Evolutionary conservation across 148 eudicot genomes (phyloP).

Genomic region (Rhododendron vialii): DNA sequence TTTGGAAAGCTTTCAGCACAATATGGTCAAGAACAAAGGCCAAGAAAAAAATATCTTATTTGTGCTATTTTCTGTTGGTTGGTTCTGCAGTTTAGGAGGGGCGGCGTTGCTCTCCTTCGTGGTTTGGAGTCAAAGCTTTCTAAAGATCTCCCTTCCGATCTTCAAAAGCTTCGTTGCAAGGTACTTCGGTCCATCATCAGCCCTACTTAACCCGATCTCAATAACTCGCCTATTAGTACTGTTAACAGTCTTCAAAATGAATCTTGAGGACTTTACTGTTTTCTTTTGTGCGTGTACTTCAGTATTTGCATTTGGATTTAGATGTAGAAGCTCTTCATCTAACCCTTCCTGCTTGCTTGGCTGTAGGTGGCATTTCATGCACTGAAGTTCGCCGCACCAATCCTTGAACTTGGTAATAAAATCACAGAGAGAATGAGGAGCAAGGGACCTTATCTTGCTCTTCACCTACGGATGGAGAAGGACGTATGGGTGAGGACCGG

Average conservation of each 20-base stretch:
- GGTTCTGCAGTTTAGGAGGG: conserved; percentile 66
- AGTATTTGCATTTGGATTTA: neutral
- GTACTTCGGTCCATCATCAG: conserved; percentile 25
- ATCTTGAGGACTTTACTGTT: neutral
- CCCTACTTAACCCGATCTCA: neutral
- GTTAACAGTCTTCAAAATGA: neutral
- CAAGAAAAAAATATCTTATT: neutral
- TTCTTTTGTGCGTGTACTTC: neutral
- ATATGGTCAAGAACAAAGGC: neutral
- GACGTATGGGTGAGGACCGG: conserved; percentile 99
- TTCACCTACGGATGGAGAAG: conserved; percentile 86
- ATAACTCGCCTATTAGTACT: neutral
- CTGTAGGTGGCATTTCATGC: conserved; percentile 95
- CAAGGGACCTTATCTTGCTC: conserved; percentile 86
- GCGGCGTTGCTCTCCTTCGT: conserved; percentile 71
- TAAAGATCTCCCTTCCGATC: conserved; percentile 87
- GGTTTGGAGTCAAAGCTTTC: conserved; percentile 91
- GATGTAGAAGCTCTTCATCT: conserved; percentile 3
- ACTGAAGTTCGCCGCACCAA: conserved; percentile 72
- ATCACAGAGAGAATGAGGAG: conserved; percentile 81
- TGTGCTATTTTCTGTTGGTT: conserved; percentile 5
- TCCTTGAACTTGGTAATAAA: conserved; percentile 65
- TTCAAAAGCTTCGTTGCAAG: conserved; percentile 98
- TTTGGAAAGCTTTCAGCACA: neutral
- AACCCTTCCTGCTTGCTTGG: neutral